phyloP scores from a whole-genome alignment of 805 yeast species.

The Myxozyma sirexii region DNA sequence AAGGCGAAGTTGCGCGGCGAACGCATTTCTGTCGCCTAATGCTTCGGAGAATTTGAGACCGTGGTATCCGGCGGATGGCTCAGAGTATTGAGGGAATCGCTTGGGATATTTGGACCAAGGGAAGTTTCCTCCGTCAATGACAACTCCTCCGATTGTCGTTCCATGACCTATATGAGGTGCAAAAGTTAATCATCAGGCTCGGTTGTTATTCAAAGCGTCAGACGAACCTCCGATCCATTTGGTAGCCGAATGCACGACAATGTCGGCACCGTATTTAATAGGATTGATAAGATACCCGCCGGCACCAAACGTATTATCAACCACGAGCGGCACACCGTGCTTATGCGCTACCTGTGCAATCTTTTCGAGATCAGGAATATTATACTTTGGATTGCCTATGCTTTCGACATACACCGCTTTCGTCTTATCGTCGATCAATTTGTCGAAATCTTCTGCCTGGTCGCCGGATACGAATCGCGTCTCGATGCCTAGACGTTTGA shows the following conservation, averaged over 20 bases:
- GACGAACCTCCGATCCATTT: constrained; percentile 82
- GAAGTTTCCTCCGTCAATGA: constrained; percentile 89
- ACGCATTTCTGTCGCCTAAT: constrained; percentile 71
- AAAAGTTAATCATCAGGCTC: no score
- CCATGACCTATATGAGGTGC: no score
- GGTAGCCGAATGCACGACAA: constrained; percentile 91
- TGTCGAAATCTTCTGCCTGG: constrained; percentile 67
- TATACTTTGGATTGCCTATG: constrained; percentile 83
- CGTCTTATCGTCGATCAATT: constrained; percentile 77
- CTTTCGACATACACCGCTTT: constrained; percentile 88
- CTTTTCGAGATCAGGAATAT: constrained; percentile 85
- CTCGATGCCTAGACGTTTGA: constrained; percentile 86
- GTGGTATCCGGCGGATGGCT: constrained; percentile 93
- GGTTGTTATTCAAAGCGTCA: no score
- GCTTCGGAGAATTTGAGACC: constrained; percentile 82
- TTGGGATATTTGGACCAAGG: constrained; percentile 86
- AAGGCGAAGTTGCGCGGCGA: constrained; percentile 74
- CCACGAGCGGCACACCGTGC: constrained; percentile 86
- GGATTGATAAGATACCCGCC: constrained; percentile 90
- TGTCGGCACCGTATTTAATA: constrained; percentile 85
- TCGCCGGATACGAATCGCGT: constrained; percentile 85
- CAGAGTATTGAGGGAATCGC: constrained; percentile 86
- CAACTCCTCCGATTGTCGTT: constrained; percentile 88
- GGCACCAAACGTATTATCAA: constrained; percentile 96
- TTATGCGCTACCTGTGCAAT: constrained; percentile 77